phyloP scores from a whole-genome alignment of 1,139 yeast genomes.

The Geotrichum phurueaensis region DNA sequence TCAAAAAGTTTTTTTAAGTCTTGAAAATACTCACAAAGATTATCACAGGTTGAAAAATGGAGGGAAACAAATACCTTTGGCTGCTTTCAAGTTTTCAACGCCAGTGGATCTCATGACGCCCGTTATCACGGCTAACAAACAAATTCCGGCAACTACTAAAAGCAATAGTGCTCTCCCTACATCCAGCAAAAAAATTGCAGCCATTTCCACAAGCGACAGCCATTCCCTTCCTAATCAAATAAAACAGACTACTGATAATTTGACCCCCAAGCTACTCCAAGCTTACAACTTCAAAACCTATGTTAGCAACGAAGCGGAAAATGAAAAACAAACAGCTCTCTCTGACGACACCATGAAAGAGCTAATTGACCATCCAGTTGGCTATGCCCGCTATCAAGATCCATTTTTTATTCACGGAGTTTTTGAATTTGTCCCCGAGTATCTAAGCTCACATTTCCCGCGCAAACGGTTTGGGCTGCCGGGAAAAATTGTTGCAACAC shows the following conservation, averaged over 20 bases:
- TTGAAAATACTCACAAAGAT: not conserved
- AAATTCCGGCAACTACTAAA: not conserved
- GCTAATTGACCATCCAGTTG: not conserved
- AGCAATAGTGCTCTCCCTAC: not conserved
- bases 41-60: not conserved
- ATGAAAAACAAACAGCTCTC: not conserved
- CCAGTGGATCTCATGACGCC: not conserved
- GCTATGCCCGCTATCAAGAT: not conserved
- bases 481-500: not conserved
- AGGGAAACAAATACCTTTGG: not conserved
- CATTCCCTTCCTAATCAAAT: not conserved
- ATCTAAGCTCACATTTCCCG: not conserved
- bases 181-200: not conserved
- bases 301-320: not conserved
- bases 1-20: not conserved
- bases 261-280: not conserved
- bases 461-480: not conserved
- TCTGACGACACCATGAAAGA: not conserved
- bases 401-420: not conserved
- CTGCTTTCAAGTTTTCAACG: not conserved
- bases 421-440: conserved; percentile 1
- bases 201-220: not conserved
- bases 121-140: not conserved
- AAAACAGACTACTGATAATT: not conserved
- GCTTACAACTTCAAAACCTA: not conserved